Base-by-base conservation (phyloP, 129 eudicot species). In the Heracleum sosnowskyi region DNA sequence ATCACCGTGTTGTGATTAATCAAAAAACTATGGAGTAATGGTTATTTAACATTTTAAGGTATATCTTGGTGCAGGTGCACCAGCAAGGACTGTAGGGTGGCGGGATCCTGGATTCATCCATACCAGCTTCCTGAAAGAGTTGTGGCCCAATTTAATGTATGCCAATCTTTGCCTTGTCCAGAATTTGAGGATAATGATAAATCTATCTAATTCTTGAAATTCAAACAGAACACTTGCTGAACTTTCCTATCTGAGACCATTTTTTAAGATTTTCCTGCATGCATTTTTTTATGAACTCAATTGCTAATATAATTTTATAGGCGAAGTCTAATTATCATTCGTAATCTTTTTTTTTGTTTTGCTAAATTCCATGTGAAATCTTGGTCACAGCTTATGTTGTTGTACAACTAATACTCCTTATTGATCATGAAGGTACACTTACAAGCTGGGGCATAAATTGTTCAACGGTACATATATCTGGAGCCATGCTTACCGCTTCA, bases 31-130 rank as follows among this genome's bases (percentile, higher is more conserved):
- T 13, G 26, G 31, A 39, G 31, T 60, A 7, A 31, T 78, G 29
- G 72, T 39, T 22, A 24, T 4, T 63, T 40, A 17, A 11, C 17
- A n/a, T 29, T 77, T 45, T 34, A 28, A 46, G 44, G 20, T 76
- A 53, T 72, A 15, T 79, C 64, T 8, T n/a, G 80, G 46, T 79
- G 82, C 83, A 92, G 97, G 95, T 80, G 86, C 92, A 75, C 96
- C 97, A 41, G 96, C 97, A 74, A 82, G 96, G 80, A 89, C 97
- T 15, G 91, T 92, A 18, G 97, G 97, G 39, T 92, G 93, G 96
- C 91, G 97, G 80, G 97, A 92, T 85, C 97, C 97, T 55, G 97
- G 96, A 18, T 92, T 81, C 77, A 84, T 90, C 39, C 97, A 92
- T 76, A 89, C 92, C 34, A 84, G 92, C 76, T 92, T 87, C 82